These are phyloP conservation scores for Hypoxylon sp. DNA, from an alignment of 2,329 filamentous ascomycete species.

Conservation along the genomic window DNA sequence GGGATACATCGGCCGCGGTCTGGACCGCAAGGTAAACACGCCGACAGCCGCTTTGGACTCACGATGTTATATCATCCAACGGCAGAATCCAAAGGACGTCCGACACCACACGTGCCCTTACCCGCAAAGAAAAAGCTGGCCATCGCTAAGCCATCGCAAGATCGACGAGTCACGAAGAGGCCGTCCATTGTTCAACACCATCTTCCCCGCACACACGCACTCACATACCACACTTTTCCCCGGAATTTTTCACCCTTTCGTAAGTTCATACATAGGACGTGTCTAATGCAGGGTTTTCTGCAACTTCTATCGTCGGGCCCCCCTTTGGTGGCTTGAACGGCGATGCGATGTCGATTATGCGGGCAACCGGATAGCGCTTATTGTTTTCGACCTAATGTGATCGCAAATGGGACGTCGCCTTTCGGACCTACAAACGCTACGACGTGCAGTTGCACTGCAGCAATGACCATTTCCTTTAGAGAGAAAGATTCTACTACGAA, in stretches of 20 bases:
- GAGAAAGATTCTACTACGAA: slow-evolving; percentile 19
- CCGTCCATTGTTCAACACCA: slow-evolving; percentile 13
- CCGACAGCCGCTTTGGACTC: slow-evolving; percentile 11
- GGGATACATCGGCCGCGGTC: slow-evolving; percentile 29
- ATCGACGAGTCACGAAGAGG: slow-evolving; percentile 20
- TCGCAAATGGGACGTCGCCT: slow-evolving; percentile 28
- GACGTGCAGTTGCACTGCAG: slow-evolving; percentile 31
- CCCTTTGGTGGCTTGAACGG: slow-evolving; percentile 5
- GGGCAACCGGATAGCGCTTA: slow-evolving; percentile 18
- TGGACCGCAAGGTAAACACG: slow-evolving; percentile 18
- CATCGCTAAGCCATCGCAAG: slow-evolving; percentile 17
- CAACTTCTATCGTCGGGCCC: slow-evolving; percentile 23
- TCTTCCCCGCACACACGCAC: slow-evolving; percentile 22
- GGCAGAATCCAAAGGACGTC: slow-evolving; percentile 15
- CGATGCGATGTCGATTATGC: slow-evolving; percentile 15
- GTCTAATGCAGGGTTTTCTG: slow-evolving; percentile 32
- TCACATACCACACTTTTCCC: slow-evolving; percentile 34
- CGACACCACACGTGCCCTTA: slow-evolving; percentile 29
- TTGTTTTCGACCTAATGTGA: slow-evolving; percentile 24
- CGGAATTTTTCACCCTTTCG: slow-evolving; percentile 23
- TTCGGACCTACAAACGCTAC: slow-evolving; percentile 30
- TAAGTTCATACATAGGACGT: slow-evolving; percentile 15
- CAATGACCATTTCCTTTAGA: slow-evolving; percentile 18
- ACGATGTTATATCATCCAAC: slow-evolving; percentile 21
- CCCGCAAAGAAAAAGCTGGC: too few relatives aligned